Base-by-base conservation (phyloP, 83 land plant genomes). In the Isoetes engelmannii region DNA sequence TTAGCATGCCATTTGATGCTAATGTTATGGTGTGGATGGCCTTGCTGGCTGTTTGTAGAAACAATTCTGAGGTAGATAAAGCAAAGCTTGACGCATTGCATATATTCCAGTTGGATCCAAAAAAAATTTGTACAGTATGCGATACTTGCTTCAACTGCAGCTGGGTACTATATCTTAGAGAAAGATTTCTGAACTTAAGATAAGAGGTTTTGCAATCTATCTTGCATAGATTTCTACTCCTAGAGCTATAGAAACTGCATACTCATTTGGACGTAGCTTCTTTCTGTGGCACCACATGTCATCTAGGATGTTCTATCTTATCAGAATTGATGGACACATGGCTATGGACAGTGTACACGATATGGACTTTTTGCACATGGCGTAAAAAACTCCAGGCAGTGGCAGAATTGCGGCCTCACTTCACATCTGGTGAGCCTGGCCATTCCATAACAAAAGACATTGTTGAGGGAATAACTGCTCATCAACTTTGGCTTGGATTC, bases 241-340 rank as follows among this genome's bases (percentile, higher is more conserved):
- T 7, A 85, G 82, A 69, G 87, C 97, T 47, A 86, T 91, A 90
- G 87, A 90, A 57, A 94, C 99, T 20, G 99, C 48, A 77, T 94
- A 4, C 91, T 86, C 79, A 79, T 90, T 45, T 94, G 99, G 99
- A 90, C 99, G 9, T 94, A 97, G 99, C 74, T 94, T 63, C 89
- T 94, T 55, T 89, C 99, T 47, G 92, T 90, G 68, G 97, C 99
- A 57, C 97, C 99, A 71, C 77, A 82, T n/a, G n/a, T n/a, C n/a
- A n/a, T 63, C 58, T 88, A 71, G 90, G 93, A 6, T 82, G 89
- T 37, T 81, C 83, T 57, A 84, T 94, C 44, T 89, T 94, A 65
- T 92, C 99, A 45, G 97, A 94, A 61, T 83, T 94, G 69, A 93
- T 94, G 65, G 99, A 94, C 81, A 97, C 99, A 67, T 94, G 99